A percentile compares a stretch with the other conserved stretches of the same genome.
Evolutionary conservation across 2,329 filamentous ascomycete species (phyloP).

Genomic region (Rugonectria rugulosa): DNA sequence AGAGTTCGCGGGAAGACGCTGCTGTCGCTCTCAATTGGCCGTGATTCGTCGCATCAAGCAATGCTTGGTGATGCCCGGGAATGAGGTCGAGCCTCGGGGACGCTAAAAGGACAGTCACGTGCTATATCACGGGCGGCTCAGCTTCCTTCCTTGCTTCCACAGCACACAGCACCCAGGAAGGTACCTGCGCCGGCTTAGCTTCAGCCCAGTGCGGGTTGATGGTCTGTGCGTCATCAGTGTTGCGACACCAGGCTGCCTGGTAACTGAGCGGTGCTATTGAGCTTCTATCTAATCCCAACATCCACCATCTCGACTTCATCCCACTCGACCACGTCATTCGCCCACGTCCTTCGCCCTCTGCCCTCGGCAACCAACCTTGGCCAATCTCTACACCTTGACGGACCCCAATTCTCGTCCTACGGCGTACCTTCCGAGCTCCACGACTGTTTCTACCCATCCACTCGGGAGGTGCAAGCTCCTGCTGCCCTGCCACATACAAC

Average conservation of each 20-base stretch:
- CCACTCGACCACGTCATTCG: neutral
- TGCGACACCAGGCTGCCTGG: slow-evolving; percentile 49
- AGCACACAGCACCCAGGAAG: neutral
- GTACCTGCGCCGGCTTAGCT: too few relatives aligned
- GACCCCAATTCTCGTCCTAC: slow-evolving; percentile 2
- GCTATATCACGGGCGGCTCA: slow-evolving; percentile 32
- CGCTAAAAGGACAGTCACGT: slow-evolving; percentile 39
- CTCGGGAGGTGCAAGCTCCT: slow-evolving; percentile 32
- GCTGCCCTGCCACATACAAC: slow-evolving; percentile 31
- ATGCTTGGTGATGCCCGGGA: slow-evolving; percentile 36
- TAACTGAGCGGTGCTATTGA: slow-evolving; percentile 45
- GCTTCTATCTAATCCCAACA: slow-evolving; percentile 29
- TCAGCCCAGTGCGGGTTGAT: neutral
- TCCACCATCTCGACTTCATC: neutral
- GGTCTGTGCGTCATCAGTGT: slow-evolving; percentile 37
- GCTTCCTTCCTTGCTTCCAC: too few relatives aligned
- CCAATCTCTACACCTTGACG: slow-evolving; percentile 13
- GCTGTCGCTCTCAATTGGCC: slow-evolving; percentile 43
- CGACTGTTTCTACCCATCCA: slow-evolving; percentile 6
- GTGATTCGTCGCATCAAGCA: slow-evolving; percentile 32
- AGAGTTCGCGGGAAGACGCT: slow-evolving; percentile 40
- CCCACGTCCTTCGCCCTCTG: neutral
- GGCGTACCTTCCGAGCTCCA: slow-evolving; percentile 4
- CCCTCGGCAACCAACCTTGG: neutral
- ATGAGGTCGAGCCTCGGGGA: slow-evolving; percentile 34